Conservation (phyloP, 2,329 filamentous ascomycete genomes). For the Venturia oleaginea region DNA sequence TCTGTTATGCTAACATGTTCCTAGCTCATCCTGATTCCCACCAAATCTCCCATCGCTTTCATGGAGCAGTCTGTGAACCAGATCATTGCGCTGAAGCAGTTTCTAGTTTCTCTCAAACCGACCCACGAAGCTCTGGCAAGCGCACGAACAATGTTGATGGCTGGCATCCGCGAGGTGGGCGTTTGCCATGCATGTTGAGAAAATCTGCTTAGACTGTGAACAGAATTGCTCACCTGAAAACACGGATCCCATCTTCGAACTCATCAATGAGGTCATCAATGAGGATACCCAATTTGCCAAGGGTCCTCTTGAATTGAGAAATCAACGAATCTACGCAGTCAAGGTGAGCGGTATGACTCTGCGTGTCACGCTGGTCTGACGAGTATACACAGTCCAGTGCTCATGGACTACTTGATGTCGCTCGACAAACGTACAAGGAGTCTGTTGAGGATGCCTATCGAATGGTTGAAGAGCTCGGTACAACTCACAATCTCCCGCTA, state of each 20-base stretch:
- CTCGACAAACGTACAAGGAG: slow-evolving; percentile 83
- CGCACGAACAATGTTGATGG: slow-evolving; percentile 54
- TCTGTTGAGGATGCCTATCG: slow-evolving; percentile 68
- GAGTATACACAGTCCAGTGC: slow-evolving; percentile 50
- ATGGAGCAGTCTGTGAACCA: slow-evolving; percentile 79
- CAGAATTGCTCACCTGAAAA: slow-evolving; percentile 57
- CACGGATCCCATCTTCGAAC: slow-evolving; percentile 49
- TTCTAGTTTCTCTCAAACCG: slow-evolving; percentile 57
- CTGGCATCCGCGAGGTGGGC: slow-evolving; percentile 53
- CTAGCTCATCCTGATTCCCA: slow-evolving; percentile 68
- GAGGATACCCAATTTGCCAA: slow-evolving; percentile 70
- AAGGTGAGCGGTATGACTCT: slow-evolving; percentile 40
- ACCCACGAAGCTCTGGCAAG: slow-evolving; percentile 60
- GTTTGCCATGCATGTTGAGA: background rate
- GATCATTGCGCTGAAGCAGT: slow-evolving; percentile 78
- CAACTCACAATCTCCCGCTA: slow-evolving; percentile 47
- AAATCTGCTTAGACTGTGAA: background rate
- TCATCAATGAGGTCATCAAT: slow-evolving; percentile 67
- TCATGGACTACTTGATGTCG: slow-evolving; percentile 79
- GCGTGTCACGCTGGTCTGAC: background rate
- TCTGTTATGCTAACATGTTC: background rate
- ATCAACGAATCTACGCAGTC: slow-evolving; percentile 84
- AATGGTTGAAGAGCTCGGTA: slow-evolving; percentile 57
- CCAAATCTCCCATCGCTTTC: slow-evolving; percentile 53
- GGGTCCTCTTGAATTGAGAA: slow-evolving; percentile 73